These are phyloP conservation scores for Tetrapisispora iriomotensis DNA, from an alignment of 805 yeast species.

Conservation along the genomic window DNA sequence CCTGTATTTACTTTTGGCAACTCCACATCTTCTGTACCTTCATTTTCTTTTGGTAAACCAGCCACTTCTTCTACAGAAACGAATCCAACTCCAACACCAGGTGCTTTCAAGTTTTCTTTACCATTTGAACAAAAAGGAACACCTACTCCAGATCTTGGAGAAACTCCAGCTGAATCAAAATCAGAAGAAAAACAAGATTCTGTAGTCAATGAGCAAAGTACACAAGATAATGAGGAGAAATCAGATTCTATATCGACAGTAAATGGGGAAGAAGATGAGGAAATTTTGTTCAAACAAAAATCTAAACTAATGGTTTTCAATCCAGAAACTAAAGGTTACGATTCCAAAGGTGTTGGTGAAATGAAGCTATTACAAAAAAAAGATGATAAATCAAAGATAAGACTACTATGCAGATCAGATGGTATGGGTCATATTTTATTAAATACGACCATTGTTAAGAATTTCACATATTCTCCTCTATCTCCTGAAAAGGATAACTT, in stretches of 20 bases:
- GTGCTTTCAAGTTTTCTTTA: constrained; percentile 27
- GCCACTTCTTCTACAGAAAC: constrained; percentile 5
- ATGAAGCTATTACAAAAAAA: constrained; percentile 59
- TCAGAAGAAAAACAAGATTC: constrained; percentile 18
- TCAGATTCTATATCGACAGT: constrained; percentile 34
- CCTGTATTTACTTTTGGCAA: constrained; percentile 27
- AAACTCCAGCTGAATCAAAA: constrained; percentile 13
- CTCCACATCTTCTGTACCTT: constrained; percentile 14
- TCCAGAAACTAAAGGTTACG: constrained; percentile 43
- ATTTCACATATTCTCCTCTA: constrained; percentile 48
- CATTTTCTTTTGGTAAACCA: constrained; percentile 21
- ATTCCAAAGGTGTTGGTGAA: constrained; percentile 70
- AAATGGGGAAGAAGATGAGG: constrained; percentile 86
- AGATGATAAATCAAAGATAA: constrained; percentile 44
- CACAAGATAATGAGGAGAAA: constrained; percentile 34
- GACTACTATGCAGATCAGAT: constrained; percentile 78
- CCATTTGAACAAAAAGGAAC: constrained; percentile 25
- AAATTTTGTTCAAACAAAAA: constrained; percentile 48
- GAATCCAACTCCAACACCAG: constrained; percentile 19
- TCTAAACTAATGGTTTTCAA: constrained; percentile 61
- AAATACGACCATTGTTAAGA: constrained; percentile 51
- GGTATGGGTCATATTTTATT: constrained; percentile 74
- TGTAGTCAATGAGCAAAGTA: constrained; percentile 36
- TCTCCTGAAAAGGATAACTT: constrained; percentile 49
- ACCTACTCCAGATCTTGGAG: constrained; percentile 9